These are phyloP conservation scores for Oryza glumipatula DNA, from an alignment of 176 grass and related monocot genomes.

Conservation along the genomic window DNA sequence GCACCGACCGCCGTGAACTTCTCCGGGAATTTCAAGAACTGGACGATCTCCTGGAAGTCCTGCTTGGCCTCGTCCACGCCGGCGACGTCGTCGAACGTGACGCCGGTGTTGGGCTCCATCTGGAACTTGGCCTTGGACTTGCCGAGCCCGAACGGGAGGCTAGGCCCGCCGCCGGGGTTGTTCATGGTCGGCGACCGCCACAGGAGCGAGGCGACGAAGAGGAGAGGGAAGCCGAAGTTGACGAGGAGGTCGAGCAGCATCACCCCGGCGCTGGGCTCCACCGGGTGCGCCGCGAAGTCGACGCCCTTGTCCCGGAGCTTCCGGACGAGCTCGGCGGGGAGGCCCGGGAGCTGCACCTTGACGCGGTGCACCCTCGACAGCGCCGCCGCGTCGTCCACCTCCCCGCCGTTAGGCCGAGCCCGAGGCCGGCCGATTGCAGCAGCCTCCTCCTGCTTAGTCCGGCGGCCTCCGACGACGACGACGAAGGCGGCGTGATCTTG, in stretches of 20 bases:
- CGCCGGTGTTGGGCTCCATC: conserved; percentile 88
- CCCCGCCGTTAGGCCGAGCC: conserved; percentile 38
- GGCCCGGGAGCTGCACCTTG: conserved; percentile 68
- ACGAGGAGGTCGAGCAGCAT: conserved; percentile 57
- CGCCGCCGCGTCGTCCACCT: conserved; percentile 54
- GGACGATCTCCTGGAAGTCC: conserved; percentile 90
- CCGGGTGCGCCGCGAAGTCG: conserved; percentile 60
- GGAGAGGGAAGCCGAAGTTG: conserved; percentile 61
- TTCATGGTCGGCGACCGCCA: conserved; percentile 42
- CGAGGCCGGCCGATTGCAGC: conserved; percentile 50
- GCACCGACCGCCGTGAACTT: conserved; percentile 79
- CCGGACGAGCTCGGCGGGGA: conserved; percentile 57
- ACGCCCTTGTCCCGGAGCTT: conserved; percentile 73
- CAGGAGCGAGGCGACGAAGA: conserved; percentile 62
- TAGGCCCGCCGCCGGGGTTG: conserved; percentile 36
- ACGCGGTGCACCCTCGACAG: conserved; percentile 56
- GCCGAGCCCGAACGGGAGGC: conserved; percentile 71
- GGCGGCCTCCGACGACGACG: neutral
- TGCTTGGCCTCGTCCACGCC: conserved; percentile 86
- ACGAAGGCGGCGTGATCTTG: neutral
- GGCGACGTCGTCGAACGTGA: conserved; percentile 83
- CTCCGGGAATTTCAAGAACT: conserved; percentile 65
- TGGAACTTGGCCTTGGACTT: conserved; percentile 81
- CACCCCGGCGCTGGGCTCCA: conserved; percentile 51
- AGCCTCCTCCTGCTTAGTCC: conserved; percentile 52